Conservation (phyloP, 1,139 yeast genomes). For the Candida dubliniensis region DNA sequence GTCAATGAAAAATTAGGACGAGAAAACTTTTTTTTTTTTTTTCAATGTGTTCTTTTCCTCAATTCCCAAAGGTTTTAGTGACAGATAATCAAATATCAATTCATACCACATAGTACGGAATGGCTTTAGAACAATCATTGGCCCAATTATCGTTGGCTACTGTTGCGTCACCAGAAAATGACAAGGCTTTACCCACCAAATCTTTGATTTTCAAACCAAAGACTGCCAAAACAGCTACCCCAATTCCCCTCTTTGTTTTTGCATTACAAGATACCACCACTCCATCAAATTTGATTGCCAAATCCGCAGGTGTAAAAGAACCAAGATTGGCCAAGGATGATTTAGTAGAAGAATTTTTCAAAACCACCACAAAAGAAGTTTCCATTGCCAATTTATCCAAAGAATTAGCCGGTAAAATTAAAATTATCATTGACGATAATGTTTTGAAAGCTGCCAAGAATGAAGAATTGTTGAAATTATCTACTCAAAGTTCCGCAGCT, state of each 20-base stretch:
- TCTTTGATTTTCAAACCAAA: conserved; percentile 88
- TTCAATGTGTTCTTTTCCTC: no score
- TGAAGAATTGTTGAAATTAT: conserved; percentile 52
- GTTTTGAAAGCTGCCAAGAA: conserved; percentile 40
- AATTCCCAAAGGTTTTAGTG: no score
- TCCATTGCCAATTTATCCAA: conserved; percentile 58
- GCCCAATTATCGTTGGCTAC: conserved; percentile 56
- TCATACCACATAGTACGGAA: no score
- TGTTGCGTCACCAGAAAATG: conserved; percentile 37
- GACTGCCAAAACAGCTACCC: conserved; percentile 80
- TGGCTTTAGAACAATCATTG: conserved; percentile 61
- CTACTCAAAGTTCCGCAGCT: conserved; percentile 60
- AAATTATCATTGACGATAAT: conserved; percentile 62
- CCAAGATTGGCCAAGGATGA: conserved; percentile 88
- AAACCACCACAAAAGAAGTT: conserved; percentile 63
- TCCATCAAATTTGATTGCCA: conserved; percentile 64
- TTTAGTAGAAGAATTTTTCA: conserved; percentile 65
- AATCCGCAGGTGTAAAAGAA: conserved; percentile 72
- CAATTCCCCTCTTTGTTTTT: conserved; percentile 78
- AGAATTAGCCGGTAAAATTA: conserved; percentile 62
- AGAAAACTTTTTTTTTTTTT: no score
- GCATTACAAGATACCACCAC: conserved; percentile 74
- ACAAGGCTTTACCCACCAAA: conserved; percentile 54
- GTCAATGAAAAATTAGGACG: no score
- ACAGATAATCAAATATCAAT: no score